These are phyloP conservation scores for Alternaria arbusti DNA, from an alignment of 2,329 filamentous ascomycete species.

Conservation along the genomic window DNA sequence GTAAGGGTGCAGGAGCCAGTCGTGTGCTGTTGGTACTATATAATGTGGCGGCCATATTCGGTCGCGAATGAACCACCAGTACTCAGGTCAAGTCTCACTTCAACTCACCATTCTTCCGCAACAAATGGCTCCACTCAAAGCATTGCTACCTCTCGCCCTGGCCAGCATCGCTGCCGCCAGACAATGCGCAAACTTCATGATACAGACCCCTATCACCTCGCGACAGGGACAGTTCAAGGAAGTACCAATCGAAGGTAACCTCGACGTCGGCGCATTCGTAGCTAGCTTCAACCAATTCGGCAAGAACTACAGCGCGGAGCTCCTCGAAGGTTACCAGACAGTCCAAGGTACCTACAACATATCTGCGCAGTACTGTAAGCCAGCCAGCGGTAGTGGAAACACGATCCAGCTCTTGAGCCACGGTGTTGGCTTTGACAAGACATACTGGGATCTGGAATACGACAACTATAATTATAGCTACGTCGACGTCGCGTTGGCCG, in stretches of 20 bases:
- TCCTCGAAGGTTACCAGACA: slow-evolving; percentile 58
- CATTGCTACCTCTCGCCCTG: slow-evolving; percentile 24
- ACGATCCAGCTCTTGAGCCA: slow-evolving; percentile 59
- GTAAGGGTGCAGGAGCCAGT: slow-evolving; percentile 8
- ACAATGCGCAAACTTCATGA: slow-evolving; percentile 58
- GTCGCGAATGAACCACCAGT: background rate
- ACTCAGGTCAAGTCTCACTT: background rate
- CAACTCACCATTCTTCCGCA: background rate
- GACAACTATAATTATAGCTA: slow-evolving; percentile 69
- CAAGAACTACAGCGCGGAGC: slow-evolving; percentile 55
- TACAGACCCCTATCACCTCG: slow-evolving; percentile 63
- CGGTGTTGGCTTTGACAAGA: slow-evolving; percentile 62
- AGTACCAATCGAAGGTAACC: slow-evolving; percentile 56
- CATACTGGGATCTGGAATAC: slow-evolving; percentile 67
- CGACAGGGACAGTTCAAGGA: slow-evolving; percentile 62
- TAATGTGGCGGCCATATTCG: background rate
- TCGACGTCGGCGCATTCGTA: slow-evolving; percentile 65
- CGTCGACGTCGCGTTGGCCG: slow-evolving; percentile 60
- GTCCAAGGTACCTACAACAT: slow-evolving; percentile 63
- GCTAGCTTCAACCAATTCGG: slow-evolving; percentile 22
- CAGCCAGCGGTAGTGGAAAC: slow-evolving; percentile 49
- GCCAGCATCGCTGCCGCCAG: slow-evolving; percentile 28
- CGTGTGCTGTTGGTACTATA: background rate
- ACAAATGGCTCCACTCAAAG: slow-evolving; percentile 17
- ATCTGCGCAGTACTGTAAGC: slow-evolving; percentile 67